Percentiles rank a stretch among this genome's conserved stretches.
These are phyloP conservation scores for Maudiozyma pseudohumilis DNA, from an alignment of 805 yeast species.

Conservation along the genomic window DNA sequence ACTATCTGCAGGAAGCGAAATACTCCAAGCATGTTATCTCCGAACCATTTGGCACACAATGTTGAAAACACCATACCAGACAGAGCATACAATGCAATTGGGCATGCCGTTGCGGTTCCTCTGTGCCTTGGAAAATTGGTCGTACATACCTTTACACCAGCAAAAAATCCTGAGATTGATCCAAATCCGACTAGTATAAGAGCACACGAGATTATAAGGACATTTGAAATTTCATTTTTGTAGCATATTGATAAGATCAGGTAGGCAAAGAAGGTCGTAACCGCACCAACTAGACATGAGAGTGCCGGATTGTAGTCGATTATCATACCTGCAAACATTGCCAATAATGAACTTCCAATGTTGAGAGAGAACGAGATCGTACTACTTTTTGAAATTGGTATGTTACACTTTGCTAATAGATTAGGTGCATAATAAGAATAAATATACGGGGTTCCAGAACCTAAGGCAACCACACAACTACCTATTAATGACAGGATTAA, in stretches of 20 bases:
- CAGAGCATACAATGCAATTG: slow-evolving; percentile 60
- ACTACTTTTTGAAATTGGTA: slow-evolving; percentile 54
- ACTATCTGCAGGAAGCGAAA: slow-evolving; percentile 45
- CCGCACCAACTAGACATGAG: slow-evolving; percentile 47
- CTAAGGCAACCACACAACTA: slow-evolving; percentile 43
- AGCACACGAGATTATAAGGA: slow-evolving; percentile 37
- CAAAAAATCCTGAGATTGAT: slow-evolving; percentile 48
- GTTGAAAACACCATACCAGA: slow-evolving; percentile 58
- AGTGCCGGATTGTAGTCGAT: slow-evolving; percentile 47
- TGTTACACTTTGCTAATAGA: slow-evolving; percentile 43
- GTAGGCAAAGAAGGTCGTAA: slow-evolving; percentile 47
- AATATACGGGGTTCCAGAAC: slow-evolving; percentile 66
- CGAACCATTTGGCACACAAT: slow-evolving; percentile 43
- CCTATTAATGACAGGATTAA: slow-evolving; percentile 18
- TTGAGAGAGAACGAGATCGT: slow-evolving; percentile 51
- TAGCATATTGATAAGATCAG: slow-evolving; percentile 41
- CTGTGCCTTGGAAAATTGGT: slow-evolving; percentile 61
- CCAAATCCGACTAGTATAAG: slow-evolving; percentile 54
- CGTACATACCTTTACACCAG: slow-evolving; percentile 39
- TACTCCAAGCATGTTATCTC: slow-evolving; percentile 44
- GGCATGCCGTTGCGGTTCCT: slow-evolving; percentile 61
- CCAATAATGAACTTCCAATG: slow-evolving; percentile 59
- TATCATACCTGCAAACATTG: slow-evolving; percentile 59
- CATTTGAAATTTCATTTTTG: slow-evolving; percentile 30
- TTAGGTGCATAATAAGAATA: slow-evolving; percentile 75